These are phyloP conservation scores for Thermoascus crustaceus DNA, from an alignment of 2,329 filamentous ascomycete genomes.

Conservation along the genomic window DNA sequence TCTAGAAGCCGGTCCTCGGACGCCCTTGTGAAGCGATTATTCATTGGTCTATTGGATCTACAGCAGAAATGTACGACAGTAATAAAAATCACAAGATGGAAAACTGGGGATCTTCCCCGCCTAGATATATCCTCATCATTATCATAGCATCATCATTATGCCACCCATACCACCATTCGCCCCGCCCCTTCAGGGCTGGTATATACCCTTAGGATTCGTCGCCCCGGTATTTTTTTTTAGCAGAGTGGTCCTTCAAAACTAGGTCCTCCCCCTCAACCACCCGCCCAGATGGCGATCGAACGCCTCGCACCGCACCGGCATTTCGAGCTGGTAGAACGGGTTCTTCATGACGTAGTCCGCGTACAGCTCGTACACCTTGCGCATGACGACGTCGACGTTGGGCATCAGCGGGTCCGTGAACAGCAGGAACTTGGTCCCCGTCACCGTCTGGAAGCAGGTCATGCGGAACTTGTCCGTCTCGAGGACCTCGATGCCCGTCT, in stretches of 20 bases:
- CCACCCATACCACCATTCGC: too few relatives aligned
- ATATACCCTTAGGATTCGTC: too few relatives aligned
- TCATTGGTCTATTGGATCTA: slow-evolving; percentile 7
- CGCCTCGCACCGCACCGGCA: slow-evolving; percentile 90
- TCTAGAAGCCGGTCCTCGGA: slow-evolving; percentile 5
- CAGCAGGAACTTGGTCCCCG: slow-evolving; percentile 88
- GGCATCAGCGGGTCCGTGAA: slow-evolving; percentile 84
- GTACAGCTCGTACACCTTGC: slow-evolving; percentile 88
- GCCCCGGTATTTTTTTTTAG: not conserved
- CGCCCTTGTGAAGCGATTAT: not conserved
- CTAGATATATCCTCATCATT: too few relatives aligned
- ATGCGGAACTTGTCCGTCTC: slow-evolving; percentile 91
- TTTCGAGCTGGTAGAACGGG: slow-evolving; percentile 95
- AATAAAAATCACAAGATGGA: too few relatives aligned
- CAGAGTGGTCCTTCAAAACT: slow-evolving; percentile 14
- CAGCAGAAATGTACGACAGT: too few relatives aligned
- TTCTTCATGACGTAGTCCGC: slow-evolving; percentile 99
- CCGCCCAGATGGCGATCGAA: slow-evolving; percentile 81
- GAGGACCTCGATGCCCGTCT: slow-evolving; percentile 75
- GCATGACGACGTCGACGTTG: slow-evolving; percentile 76
- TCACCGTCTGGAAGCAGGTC: slow-evolving; percentile 92
- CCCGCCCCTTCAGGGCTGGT: not conserved
- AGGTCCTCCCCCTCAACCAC: slow-evolving; percentile 60
- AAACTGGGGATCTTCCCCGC: too few relatives aligned
- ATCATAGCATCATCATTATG: too few relatives aligned